Base-by-base conservation (phyloP, 1,284 basidiomycete genomes). In the Waitea zeae region DNA sequence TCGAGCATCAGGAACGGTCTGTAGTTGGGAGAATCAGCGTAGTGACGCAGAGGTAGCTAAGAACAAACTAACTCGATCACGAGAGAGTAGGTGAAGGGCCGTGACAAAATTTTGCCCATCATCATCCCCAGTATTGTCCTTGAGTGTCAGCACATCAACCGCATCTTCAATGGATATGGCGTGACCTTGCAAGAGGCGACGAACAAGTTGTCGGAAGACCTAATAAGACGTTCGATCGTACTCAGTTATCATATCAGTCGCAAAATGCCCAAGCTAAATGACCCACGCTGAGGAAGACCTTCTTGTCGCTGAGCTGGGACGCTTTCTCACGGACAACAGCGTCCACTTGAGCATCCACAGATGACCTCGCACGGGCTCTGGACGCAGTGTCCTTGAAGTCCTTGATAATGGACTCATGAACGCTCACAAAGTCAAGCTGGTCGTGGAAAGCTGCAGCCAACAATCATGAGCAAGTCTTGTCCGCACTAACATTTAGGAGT, bases 1-100 rank as follows among this genome's bases (percentile, higher is more conserved):
- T 34, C 90, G 62, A 15, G 67, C 67, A 38, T 75, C 70, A 0
- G 86, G 84, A 2, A 86, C 50, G 38, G 67, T 61, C 74, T 83
- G 39, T 33, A 31, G 14, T 22, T 32, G 13, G 30, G 13, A 19
- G 31, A 31, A 41, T 24, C 24, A 37, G 17, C 34, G 34, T 17
- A 14, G 12, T 9, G 31, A 18, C 17, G 14, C 12, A 12, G 19
- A 13, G 17, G 17, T 9, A 20, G 9, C 40, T 12, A 6, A 20
- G 18, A 20, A 3, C n/a, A 3, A 19, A 47, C 59, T 46, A 43
- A 79, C 78, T 42, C 64, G 53, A 12, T 61, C 64, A 31, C 63
- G 64, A 13, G 59, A 53, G 20, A 83, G 58, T 13, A 84, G 46
- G 24, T 76, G 66, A 36, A 84, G 51, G 11, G 76, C 72, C 12